Evolutionary conservation across 2,329 filamentous ascomycete genomes (phyloP).

Genomic region (Claviceps capensis): DNA sequence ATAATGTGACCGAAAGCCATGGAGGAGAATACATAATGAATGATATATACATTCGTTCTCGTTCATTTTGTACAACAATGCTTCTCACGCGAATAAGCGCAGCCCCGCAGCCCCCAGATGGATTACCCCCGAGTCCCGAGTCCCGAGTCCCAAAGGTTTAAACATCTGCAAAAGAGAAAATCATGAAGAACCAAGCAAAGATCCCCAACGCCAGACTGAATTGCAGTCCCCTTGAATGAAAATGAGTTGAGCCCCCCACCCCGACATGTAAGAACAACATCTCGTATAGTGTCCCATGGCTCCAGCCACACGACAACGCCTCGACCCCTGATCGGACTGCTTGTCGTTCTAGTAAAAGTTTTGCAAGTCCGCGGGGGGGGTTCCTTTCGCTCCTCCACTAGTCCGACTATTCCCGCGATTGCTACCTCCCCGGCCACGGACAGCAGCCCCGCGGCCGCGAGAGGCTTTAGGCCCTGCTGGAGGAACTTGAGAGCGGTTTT

Average conservation of each 20-base stretch:
- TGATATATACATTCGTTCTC: too few relatives aligned
- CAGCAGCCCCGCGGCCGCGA: not conserved
- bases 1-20: too few relatives aligned
- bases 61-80: too few relatives aligned
- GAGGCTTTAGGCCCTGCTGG: slow-evolving; percentile 8
- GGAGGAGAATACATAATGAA: too few relatives aligned
- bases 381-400: slow-evolving; percentile 13
- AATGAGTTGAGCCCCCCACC: too few relatives aligned
- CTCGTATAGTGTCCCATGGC: too few relatives aligned
- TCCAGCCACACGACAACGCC: too few relatives aligned
- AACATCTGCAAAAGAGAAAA: not conserved
- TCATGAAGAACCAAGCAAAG: too few relatives aligned
- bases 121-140: not conserved
- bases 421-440: slow-evolving; percentile 4
- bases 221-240: too few relatives aligned
- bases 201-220: not conserved
- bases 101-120: not conserved
- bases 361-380: slow-evolving; percentile 22
- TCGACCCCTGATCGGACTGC: not conserved
- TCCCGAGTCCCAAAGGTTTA: not conserved
- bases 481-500: slow-evolving; percentile 6
- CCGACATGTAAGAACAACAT: too few relatives aligned
- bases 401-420: slow-evolving; percentile 10
- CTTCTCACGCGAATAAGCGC: too few relatives aligned
- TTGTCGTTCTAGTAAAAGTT: slow-evolving; percentile 22